Evolutionary conservation across 345 rosid species (phyloP).

Genomic region (Gossypium stocksii): DNA sequence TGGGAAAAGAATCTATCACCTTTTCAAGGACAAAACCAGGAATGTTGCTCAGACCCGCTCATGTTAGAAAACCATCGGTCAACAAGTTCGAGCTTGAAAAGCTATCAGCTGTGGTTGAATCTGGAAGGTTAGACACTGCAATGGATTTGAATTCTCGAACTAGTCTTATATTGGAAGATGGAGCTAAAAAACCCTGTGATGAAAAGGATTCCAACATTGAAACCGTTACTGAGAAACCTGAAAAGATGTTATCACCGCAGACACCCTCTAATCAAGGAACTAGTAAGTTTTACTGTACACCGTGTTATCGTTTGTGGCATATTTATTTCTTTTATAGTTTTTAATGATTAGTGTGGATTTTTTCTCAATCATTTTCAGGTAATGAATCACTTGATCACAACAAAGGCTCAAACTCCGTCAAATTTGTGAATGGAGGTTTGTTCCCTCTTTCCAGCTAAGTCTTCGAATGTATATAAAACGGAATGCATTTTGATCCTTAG

Average conservation of each 20-base stretch:
- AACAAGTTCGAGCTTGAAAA: slow-evolving; percentile 50
- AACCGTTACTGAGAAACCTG: slow-evolving; percentile 42
- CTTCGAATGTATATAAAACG: slow-evolving; percentile 10
- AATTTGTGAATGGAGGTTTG: slow-evolving; percentile 92
- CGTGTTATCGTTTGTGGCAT: not conserved
- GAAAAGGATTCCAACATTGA: slow-evolving; percentile 37
- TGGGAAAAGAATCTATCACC: slow-evolving; percentile 62
- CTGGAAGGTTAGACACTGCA: slow-evolving; percentile 34
- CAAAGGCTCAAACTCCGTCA: slow-evolving; percentile 44
- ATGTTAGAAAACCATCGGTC: slow-evolving; percentile 48
- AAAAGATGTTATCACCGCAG: slow-evolving; percentile 39
- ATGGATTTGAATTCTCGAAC: slow-evolving; percentile 27
- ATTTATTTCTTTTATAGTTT: slow-evolving; percentile 16
- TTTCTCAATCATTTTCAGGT: slow-evolving; percentile 36
- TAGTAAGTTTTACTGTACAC: slow-evolving; percentile 43
- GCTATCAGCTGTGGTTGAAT: slow-evolving; percentile 41
- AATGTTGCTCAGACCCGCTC: slow-evolving; percentile 89
- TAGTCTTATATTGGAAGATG: slow-evolving; percentile 29
- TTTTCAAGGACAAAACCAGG: slow-evolving; percentile 90
- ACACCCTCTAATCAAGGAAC: slow-evolving; percentile 43
- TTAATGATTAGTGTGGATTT: slow-evolving; percentile 14
- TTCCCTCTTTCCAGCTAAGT: slow-evolving; percentile 20
- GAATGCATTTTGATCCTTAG: slow-evolving; percentile 20
- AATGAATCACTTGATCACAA: slow-evolving; percentile 31
- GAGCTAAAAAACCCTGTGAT: slow-evolving; percentile 35